A percentile compares a stretch with the other conserved stretches of the same genome.
These are phyloP conservation scores for Fusarium marasasianum DNA, from an alignment of 2,329 filamentous ascomycete species.

Conservation along the genomic window DNA sequence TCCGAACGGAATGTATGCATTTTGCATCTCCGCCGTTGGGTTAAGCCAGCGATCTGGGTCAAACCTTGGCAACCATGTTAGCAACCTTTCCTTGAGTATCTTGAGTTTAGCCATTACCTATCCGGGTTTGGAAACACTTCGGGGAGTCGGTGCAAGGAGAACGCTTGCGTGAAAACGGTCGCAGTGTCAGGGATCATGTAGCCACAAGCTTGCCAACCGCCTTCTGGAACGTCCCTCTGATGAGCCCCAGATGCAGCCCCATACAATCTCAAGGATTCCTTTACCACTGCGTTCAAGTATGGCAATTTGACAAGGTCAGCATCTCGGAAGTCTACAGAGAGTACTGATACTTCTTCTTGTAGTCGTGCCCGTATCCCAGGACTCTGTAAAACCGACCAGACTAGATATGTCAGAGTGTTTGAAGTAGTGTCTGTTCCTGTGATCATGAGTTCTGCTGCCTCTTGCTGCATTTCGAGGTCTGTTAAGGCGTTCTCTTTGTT, in stretches of 20 bases:
- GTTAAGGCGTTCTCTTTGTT: not conserved
- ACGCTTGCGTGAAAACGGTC: not conserved
- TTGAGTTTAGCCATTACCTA: accelerated
- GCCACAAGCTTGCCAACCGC: not conserved
- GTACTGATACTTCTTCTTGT: not conserved
- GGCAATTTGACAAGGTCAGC: not conserved
- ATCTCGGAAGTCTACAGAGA: not conserved
- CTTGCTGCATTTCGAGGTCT: not conserved
- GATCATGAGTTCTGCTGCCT: not conserved
- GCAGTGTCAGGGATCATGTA: not conserved
- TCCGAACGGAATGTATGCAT: not conserved
- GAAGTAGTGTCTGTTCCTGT: constrained; percentile 1
- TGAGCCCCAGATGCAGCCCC: constrained; percentile 2
- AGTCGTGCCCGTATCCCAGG: not conserved
- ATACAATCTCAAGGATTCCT: constrained; percentile 9
- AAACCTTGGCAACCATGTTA: not conserved
- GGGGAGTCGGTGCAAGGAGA: not conserved
- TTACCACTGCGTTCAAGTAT: not conserved
- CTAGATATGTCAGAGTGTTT: not conserved
- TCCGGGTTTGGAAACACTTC: accelerated
- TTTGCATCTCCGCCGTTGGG: not conserved
- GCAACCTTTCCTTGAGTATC: accelerated
- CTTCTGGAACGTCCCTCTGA: not conserved
- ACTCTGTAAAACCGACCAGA: not conserved
- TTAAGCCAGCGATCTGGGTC: not conserved